Conservation (phyloP, 2,329 filamentous ascomycete genomes). For the Coniosporium tulheliwenetii region DNA sequence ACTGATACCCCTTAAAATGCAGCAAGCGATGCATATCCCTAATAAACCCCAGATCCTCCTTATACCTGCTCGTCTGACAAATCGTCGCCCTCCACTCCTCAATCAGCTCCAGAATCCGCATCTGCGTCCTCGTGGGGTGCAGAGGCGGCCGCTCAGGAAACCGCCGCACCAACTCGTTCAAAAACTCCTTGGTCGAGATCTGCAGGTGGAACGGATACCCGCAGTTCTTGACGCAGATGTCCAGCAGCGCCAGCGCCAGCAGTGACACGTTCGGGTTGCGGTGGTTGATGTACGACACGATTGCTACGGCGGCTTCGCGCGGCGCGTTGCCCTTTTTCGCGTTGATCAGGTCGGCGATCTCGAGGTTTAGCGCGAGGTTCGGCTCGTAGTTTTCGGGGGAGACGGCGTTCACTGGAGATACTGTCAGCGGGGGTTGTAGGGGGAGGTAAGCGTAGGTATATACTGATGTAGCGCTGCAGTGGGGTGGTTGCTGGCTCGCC, state of each 20-base stretch:
- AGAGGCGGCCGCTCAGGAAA: conserved; percentile 89
- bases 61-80: conserved; percentile 94
- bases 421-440: conserved; percentile 5
- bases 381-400: conserved; percentile 96
- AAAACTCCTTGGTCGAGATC: conserved; percentile 96
- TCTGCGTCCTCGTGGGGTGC: conserved; percentile 73
- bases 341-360: conserved; percentile 94
- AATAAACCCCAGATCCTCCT: conserved; percentile 91
- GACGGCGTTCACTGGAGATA: conserved; percentile 62
- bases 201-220: conserved; percentile 98
- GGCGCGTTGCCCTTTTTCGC: conserved; percentile 92
- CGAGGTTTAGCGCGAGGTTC: conserved; percentile 88
- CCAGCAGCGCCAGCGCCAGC: conserved; percentile 78
- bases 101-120: conserved; percentile 85
- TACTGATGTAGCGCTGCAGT: conserved; percentile 82
- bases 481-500: conserved; percentile 67
- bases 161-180: conserved; percentile 91
- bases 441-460: conserved; percentile 11
- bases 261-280: conserved; percentile 91
- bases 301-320: conserved; percentile 83
- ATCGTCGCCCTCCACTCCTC: conserved; percentile 98
- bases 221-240: conserved; percentile 99
- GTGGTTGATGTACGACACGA: conserved; percentile 90
- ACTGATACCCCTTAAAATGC: conserved; percentile 93
- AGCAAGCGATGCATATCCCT: conserved; percentile 92